phyloP scores from a whole-genome alignment of 164 flowering plant species.

The Stephania japonica region DNA sequence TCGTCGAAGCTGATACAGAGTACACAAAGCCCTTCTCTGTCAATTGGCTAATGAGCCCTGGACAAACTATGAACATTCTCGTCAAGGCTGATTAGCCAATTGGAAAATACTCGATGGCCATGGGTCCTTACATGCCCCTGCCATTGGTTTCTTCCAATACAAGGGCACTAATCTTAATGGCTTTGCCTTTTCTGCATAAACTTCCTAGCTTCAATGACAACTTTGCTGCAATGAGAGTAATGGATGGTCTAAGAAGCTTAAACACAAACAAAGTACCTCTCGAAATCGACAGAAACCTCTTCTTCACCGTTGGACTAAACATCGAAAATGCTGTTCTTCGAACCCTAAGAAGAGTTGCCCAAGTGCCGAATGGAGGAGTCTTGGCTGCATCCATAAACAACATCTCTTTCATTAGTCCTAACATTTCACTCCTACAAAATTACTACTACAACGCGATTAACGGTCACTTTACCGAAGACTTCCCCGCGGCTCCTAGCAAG shows the following conservation, averaged over 20 bases:
- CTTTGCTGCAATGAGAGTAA: conserved; percentile 38
- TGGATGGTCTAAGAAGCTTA: conserved; percentile 57
- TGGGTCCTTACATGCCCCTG: conserved; percentile 50
- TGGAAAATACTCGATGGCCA: conserved; percentile 55
- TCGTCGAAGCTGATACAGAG: conserved; percentile 59
- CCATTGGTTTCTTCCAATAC: conserved; percentile 50
- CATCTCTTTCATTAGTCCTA: conserved; percentile 42
- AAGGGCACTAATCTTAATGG: conserved; percentile 24
- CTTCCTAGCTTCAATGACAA: conserved; percentile 46
- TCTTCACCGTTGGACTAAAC: conserved; percentile 54
- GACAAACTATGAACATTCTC: conserved; percentile 58
- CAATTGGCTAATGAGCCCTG: conserved; percentile 54
- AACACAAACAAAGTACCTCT: conserved; percentile 29
- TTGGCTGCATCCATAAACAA: conserved; percentile 65
- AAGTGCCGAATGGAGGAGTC: conserved; percentile 35
- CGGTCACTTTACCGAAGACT: conserved; percentile 48
- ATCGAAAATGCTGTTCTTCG: conserved; percentile 39
- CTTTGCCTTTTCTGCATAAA: conserved; percentile 27
- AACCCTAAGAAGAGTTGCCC: conserved; percentile 46
- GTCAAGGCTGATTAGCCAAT: conserved; percentile 49
- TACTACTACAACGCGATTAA: conserved; percentile 32
- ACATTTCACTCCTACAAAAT: conserved; percentile 46
- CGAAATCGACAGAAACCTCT: conserved; percentile 43
- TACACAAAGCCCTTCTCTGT: conserved; percentile 63
- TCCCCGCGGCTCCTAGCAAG: conserved; percentile 48